phyloP scores from a whole-genome alignment of 306 rosid species.

The Abrus pulchellus region DNA sequence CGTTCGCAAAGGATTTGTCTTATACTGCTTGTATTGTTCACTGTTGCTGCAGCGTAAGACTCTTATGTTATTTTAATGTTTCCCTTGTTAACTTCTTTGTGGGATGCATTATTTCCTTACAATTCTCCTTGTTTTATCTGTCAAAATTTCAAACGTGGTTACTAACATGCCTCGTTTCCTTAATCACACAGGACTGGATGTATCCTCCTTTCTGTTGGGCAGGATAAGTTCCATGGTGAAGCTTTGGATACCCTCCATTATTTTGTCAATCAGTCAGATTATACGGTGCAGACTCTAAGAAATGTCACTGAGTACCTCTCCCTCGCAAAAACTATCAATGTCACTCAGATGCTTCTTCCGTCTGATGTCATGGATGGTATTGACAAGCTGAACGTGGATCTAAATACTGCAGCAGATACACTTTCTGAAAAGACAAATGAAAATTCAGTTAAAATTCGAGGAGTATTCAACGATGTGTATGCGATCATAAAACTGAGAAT shows the following conservation, averaged over 20 bases:
- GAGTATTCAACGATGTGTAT: conserved; percentile 81
- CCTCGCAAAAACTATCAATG: conserved; percentile 89
- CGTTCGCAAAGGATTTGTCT: conserved; percentile 80
- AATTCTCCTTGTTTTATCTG: neutral
- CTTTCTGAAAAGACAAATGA: conserved; percentile 70
- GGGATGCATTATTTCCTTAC: conserved; percentile 15
- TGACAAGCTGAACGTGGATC: conserved; percentile 76
- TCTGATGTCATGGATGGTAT: conserved; percentile 80
- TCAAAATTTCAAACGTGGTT: neutral
- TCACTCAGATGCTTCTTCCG: conserved; percentile 84
- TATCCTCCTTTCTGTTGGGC: conserved; percentile 87
- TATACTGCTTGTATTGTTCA: conserved; percentile 72
- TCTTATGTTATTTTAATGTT: conserved; percentile 40
- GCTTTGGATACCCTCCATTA: conserved; percentile 78
- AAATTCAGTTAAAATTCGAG: conserved; percentile 72
- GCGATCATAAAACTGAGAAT: conserved; percentile 50
- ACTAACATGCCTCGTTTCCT: conserved; percentile 45
- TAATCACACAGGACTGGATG: conserved; percentile 85
- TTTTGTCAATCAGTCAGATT: conserved; percentile 95
- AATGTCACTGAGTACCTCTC: conserved; percentile 91
- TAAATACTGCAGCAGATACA: conserved; percentile 82
- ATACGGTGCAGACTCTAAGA: conserved; percentile 78
- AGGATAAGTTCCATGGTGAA: conserved; percentile 78
- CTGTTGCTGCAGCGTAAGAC: conserved; percentile 82
- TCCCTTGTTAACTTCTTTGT: conserved; percentile 22